A percentile compares a stretch with the other conserved stretches of the same genome.
Conservation (phyloP, 2,329 filamentous ascomycete species). For the Penicillium sp. region DNA sequence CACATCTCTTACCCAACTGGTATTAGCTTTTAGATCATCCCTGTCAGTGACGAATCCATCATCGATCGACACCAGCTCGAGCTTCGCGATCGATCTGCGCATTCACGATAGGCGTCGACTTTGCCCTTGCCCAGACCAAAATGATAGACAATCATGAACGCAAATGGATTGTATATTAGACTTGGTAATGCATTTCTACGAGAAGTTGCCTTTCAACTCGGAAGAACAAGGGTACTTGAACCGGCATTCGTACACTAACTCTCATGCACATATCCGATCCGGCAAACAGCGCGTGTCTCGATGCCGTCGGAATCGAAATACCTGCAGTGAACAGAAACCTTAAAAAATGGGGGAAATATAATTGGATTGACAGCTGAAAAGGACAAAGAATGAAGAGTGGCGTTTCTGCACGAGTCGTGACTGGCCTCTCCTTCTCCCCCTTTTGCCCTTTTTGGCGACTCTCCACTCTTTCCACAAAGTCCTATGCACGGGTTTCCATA, state of each 20-base stretch:
- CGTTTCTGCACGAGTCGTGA: constrained; percentile 15
- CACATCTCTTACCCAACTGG: constrained; percentile 4
- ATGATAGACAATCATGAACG: neutral
- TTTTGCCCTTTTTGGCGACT: constrained; percentile 19
- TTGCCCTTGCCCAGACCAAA: neutral
- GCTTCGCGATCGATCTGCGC: neutral
- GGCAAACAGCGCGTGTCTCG: constrained; percentile 7
- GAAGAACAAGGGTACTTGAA: neutral
- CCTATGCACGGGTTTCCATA: constrained; percentile 15
- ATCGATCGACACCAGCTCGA: constrained; percentile 8
- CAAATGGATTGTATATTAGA: neutral
- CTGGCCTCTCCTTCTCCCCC: constrained; percentile 7
- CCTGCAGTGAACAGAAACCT: neutral
- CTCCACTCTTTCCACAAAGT: neutral
- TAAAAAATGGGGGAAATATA: neutral
- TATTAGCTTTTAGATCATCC: constrained; percentile 12
- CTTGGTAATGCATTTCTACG: neutral
- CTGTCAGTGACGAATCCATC: constrained; percentile 20
- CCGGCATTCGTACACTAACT: constrained; percentile 2
- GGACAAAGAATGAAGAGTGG: constrained; percentile 15
- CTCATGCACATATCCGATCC: constrained; percentile 10
- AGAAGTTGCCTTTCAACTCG: neutral
- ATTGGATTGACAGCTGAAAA: neutral
- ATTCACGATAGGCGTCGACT: constrained; percentile 8
- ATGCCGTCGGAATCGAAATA: constrained; percentile 6